A percentile compares a stretch with the other conserved stretches of the same genome.
phyloP scores from a whole-genome alignment of 768 basidiomycete genomes.

The Russula griseocarnosa region DNA sequence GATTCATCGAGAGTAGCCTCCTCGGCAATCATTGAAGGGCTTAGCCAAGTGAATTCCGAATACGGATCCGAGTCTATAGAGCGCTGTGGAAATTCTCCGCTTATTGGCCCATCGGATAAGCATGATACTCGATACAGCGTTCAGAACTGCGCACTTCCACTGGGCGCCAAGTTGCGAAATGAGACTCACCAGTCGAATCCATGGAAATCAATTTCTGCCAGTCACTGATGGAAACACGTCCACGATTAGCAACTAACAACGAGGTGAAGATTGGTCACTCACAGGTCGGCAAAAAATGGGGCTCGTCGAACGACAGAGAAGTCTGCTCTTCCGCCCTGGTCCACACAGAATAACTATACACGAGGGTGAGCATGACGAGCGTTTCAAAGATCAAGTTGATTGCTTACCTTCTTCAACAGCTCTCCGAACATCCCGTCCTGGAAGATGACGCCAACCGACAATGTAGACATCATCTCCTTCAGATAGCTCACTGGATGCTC shows the following conservation, averaged over 20 bases:
- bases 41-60: conserved; percentile 18
- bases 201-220: conserved; percentile 8
- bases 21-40: conserved; percentile 7
- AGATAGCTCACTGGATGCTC: conserved; percentile 19
- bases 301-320: conserved; percentile 11
- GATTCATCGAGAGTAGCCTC: neutral
- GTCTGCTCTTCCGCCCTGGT: conserved; percentile 15
- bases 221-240: neutral
- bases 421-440: conserved; percentile 11
- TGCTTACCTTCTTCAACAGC: conserved; percentile 14
- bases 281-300: conserved; percentile 21
- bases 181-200: conserved; percentile 3
- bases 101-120: neutral
- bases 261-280: neutral
- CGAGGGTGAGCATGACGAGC: neutral
- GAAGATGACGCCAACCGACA: conserved; percentile 8
- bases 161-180: neutral
- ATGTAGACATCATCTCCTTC: conserved; percentile 18
- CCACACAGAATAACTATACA: conserved; percentile 11
- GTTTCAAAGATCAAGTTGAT: neutral
- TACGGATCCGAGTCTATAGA: neutral
- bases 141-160: neutral
- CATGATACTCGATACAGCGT: neutral
- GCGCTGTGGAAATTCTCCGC: neutral
- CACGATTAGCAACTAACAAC: neutral